Percentiles rank a stretch among this genome's conserved stretches.
phyloP scores from a whole-genome alignment of 345 rosid genomes.

The Brassica carinata region DNA sequence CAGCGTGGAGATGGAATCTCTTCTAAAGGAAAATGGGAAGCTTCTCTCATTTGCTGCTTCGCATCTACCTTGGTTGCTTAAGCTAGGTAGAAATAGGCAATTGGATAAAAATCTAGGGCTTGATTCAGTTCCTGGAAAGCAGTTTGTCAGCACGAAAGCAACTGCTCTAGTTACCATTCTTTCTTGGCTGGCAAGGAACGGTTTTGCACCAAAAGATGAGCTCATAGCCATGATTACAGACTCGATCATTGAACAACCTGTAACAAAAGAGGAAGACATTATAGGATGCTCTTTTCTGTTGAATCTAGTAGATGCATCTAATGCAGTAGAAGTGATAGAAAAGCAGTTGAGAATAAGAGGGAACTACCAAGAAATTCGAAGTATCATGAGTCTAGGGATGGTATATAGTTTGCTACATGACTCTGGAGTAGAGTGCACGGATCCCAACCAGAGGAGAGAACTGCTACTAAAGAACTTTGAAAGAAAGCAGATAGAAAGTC shows the following conservation, averaged over 20 bases:
- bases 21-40: constrained; percentile 74
- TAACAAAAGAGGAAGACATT: constrained; percentile 79
- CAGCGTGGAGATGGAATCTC: constrained; percentile 57
- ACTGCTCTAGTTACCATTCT: constrained; percentile 65
- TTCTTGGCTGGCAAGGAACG: constrained; percentile 87
- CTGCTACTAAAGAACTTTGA: constrained; percentile 62
- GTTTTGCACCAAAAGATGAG: constrained; percentile 84
- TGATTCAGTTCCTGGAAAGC: constrained; percentile 62
- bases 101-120: constrained; percentile 48
- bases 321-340: constrained; percentile 90
- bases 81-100: constrained; percentile 57
- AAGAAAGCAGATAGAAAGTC: constrained; percentile 63
- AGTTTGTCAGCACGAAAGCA: constrained; percentile 61
- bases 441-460: constrained; percentile 72
- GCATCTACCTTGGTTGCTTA: constrained; percentile 91
- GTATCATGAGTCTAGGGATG: constrained; percentile 94
- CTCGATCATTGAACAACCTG: constrained; percentile 83
- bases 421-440: constrained; percentile 77
- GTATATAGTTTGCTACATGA: constrained; percentile 79
- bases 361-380: constrained; percentile 78
- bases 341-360: constrained; percentile 78
- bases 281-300: constrained; percentile 84
- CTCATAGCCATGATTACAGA: constrained; percentile 76
- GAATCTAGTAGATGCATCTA: constrained; percentile 85
- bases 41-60: constrained; percentile 67